phyloP scores from a whole-genome alignment of 257 asterid genomes.

The Avicennia marina region DNA sequence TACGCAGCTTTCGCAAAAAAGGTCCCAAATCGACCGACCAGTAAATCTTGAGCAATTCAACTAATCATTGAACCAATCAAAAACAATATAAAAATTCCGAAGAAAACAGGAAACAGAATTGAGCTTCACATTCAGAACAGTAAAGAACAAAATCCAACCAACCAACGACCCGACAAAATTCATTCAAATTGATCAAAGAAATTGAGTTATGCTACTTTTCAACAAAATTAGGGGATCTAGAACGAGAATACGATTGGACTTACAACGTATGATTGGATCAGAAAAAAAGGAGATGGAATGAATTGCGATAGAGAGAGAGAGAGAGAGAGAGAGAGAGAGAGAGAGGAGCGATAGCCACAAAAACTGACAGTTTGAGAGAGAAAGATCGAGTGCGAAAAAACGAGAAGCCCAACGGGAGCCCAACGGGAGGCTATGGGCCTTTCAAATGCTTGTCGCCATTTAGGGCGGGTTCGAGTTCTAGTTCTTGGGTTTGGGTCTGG shows the following conservation, averaged over 20 bases:
- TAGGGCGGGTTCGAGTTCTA: conserved; percentile 17
- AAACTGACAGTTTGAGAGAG: conserved; percentile 29
- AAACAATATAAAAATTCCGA: conserved; percentile 2
- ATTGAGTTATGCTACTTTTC: background rate
- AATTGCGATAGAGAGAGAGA: conserved; percentile 15
- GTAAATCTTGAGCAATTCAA: conserved; percentile 14
- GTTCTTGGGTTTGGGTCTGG: background rate
- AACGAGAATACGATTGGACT: conserved; percentile 22
- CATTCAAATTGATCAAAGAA: background rate
- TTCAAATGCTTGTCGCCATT: background rate
- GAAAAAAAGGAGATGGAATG: background rate
- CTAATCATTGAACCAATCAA: conserved; percentile 2
- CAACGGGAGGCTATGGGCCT: too few relatives aligned
- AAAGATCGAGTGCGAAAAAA: conserved; percentile 19
- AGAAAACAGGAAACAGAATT: conserved; percentile 2
- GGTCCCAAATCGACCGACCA: conserved; percentile 10
- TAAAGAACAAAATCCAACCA: conserved; percentile 16
- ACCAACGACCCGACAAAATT: conserved; percentile 16
- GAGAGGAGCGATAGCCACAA: conserved; percentile 27
- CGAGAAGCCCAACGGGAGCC: too few relatives aligned
- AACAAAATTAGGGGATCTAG: conserved; percentile 33
- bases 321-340: conserved; percentile 24
- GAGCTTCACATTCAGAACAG: background rate
- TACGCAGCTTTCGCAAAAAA: background rate
- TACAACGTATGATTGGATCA: conserved; percentile 47